Base-by-base conservation (phyloP, 2,329 filamentous ascomycete species). In the Cryphonectria parasitica region DNA sequence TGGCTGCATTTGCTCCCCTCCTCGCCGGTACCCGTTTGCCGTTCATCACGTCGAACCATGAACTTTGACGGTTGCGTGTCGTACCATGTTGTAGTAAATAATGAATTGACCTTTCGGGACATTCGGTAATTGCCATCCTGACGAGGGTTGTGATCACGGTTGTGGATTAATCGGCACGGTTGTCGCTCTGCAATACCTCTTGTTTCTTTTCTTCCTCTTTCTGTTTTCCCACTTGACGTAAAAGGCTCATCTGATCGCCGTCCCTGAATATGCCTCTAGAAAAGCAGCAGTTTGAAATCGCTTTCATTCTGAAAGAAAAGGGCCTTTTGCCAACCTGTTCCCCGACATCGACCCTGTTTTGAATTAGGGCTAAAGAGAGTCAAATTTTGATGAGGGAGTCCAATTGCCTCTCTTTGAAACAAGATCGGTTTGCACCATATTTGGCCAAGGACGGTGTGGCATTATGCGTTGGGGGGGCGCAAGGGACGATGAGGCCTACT, bases 401-500 rank as follows among this genome's bases (percentile, higher is more conserved):
- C 7, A 25, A 25, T 43, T 41, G 36, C 22, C 7, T 22, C 56
- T 60, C 43, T 31, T 60, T 36, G 56, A 60, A 36, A 60, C 56
- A 61, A 61, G 25, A 39, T 13, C 17, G 31, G 22, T n/a, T 34
- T 34, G 58, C 22, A n/a, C 34, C 58, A 39, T 17, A n/a, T 61
- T 39, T 39, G 58, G 13, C 58, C 31, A 34, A 61, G 19, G 28
- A 13, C 31, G 56, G 28, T 60, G 56, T 22, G 5, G 28, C 56
- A 60, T 19, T 4, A 61, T 61, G 17, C 54, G 25, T 15, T 31
- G 45, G 22, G 28, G 11, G 2, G 54, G 58, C 58, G 58, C 58
- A 61, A 61, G 58, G 58, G 58, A 61, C 58, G 58, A n/a, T 61
- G 58, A 31, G 17, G 13, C 25, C 25, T 25, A 54, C n/a, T 13